Conservation (phyloP, 306 rosid species). For the Senna tora region DNA sequence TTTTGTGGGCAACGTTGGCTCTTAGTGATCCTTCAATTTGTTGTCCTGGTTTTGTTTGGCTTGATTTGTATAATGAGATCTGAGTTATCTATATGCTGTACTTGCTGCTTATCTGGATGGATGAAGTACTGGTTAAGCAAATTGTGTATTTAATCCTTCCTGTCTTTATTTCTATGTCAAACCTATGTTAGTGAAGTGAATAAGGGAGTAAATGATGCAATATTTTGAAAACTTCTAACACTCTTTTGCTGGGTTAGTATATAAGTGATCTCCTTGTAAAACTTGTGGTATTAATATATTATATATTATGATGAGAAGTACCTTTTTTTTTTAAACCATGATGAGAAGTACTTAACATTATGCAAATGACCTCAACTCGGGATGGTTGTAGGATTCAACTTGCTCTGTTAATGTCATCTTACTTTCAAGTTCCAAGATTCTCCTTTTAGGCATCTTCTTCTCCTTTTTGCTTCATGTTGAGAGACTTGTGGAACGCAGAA, state of each 20-base stretch:
- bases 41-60: slow-evolving; percentile 10
- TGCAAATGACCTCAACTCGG: neutral
- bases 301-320: neutral
- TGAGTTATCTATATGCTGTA: slow-evolving; percentile 33
- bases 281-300: neutral
- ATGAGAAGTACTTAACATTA: neutral
- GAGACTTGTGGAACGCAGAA: neutral
- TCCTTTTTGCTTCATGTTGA: slow-evolving; percentile 3
- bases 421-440: neutral
- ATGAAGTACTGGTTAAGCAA: neutral
- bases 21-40: slow-evolving; percentile 23
- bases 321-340: no score
- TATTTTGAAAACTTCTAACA: neutral
- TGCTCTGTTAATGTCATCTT: neutral
- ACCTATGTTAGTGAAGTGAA: slow-evolving; percentile 1
- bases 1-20: slow-evolving; percentile 34
- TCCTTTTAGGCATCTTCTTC: neutral
- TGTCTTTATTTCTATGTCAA: slow-evolving; percentile 3
- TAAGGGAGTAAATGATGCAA: slow-evolving; percentile 4
- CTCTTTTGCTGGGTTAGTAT: neutral
- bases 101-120: neutral
- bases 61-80: slow-evolving; percentile 32
- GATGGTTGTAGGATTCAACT: slow-evolving; percentile 11
- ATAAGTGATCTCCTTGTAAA: neutral
- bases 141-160: slow-evolving; percentile 31